These are phyloP conservation scores for Triangularia verruculosa DNA, from an alignment of 2,329 filamentous ascomycete genomes.

Conservation along the genomic window DNA sequence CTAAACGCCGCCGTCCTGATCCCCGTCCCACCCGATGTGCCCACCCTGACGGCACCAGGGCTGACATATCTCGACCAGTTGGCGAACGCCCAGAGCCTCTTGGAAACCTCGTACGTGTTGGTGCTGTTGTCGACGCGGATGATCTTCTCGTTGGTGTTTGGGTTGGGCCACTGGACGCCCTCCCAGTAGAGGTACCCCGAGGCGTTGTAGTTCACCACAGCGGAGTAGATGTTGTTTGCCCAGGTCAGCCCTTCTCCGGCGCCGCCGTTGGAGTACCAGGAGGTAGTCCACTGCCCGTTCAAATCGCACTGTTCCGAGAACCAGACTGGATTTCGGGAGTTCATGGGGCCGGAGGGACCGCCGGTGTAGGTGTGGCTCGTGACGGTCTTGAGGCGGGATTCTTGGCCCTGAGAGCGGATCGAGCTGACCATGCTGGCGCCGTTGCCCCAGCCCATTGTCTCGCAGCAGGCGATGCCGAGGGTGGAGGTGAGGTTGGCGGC, in stretches of 20 bases:
- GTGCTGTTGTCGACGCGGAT: constrained; percentile 33
- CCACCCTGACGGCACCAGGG: constrained; percentile 37
- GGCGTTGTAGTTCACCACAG: constrained; percentile 47
- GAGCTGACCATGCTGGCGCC: constrained; percentile 36
- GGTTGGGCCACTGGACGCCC: constrained; percentile 37
- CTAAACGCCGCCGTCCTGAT: constrained; percentile 36
- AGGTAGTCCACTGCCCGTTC: constrained; percentile 41
- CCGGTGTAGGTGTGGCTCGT: constrained; percentile 42
- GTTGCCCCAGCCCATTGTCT: constrained; percentile 40
- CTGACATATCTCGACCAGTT: constrained; percentile 40
- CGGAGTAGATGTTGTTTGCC: constrained; percentile 52
- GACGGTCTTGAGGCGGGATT: constrained; percentile 35
- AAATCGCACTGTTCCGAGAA: constrained; percentile 51
- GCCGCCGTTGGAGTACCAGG: constrained; percentile 47
- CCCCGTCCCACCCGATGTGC: constrained; percentile 29
- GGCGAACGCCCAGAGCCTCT: constrained; percentile 41
- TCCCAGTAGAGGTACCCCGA: constrained; percentile 56
- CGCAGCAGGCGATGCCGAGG: constrained; percentile 39
- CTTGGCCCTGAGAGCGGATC: constrained; percentile 35
- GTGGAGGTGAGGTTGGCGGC: constrained; percentile 27
- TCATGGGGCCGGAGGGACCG: constrained; percentile 39
- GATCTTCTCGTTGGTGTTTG: constrained; percentile 36
- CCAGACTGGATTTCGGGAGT: constrained; percentile 46
- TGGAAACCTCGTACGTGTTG: constrained; percentile 35
- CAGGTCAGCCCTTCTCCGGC: constrained; percentile 52